Base-by-base conservation (phyloP, 352 stramenopile genomes). In the Phytophthora europaea region DNA sequence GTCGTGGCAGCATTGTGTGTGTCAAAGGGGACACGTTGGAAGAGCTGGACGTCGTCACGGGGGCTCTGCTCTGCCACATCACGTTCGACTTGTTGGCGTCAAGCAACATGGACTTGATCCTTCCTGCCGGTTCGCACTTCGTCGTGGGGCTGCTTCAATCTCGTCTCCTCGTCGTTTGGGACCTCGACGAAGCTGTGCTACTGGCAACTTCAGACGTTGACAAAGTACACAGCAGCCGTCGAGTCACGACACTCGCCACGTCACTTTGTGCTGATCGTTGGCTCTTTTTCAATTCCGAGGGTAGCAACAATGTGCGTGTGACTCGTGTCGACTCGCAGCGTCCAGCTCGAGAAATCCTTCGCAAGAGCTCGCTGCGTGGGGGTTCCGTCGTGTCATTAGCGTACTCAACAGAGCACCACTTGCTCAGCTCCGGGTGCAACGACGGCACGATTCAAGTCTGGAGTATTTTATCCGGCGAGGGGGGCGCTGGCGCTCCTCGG, bases 271-370 rank as follows among this genome's bases (percentile, higher is more conserved):
- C 57, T n/a, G 74, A 88, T 50, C 76, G 79, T 9, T 93, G 83
- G 79, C 28, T 96, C 23, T 94, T 94, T 58, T 96, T 91, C 68
- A 76, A 77, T 50, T 77, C 82, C 26, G 89, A 96, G 60, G 89
- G 83, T 7, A 94, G 87, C 75, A 86, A 90, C 53, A 94, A 81
- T 70, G 86, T 96, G 55, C 87, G 88, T 33, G 81, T 91, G 20
- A 80, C 83, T 20, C 59, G 75, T 5, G 72, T 90, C 1, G 84
- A 89, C 54, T 81, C 77, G 16, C 70, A 62, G 13, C 87, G 89
- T 28, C 69, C 77, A 57, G 78, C 79, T 9, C 90, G 90, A 61
- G 92, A 94, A 71, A 91, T 96, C 34, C 78, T 84, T 3, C 87
- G 89, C 40, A 94, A 94, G 60, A 85, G 78, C 20, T 69, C 82